Base-by-base conservation (phyloP, 257 asterid genomes). In the Vinca minor region DNA sequence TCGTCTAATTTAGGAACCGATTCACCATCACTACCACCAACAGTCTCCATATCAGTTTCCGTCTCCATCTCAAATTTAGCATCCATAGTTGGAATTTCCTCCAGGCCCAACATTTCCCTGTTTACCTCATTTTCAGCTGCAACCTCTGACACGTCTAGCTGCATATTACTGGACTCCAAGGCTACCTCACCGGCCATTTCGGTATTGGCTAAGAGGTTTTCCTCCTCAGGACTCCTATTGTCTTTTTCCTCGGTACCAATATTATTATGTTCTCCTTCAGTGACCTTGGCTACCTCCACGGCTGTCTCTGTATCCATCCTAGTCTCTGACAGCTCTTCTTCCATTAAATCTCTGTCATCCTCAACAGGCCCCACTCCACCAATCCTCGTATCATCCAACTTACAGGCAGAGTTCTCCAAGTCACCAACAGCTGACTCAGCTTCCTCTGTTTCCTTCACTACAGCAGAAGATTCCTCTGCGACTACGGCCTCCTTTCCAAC, bases 21-120 rank as follows among this genome's bases (percentile, higher is more conserved):
- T 76, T 82, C 90, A 56, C 67, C 85, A 53, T 74, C 77, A 29
- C 78, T 88, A 54, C 78, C 82, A 70, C 54, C 77, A 5, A 73
- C 72, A 48, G 74, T 76, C 74, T 83, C 91, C 78, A 75, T 49
- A 35, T 64, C 80, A 38, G 56, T 35, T 48, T 75, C 82, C 72
- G 74, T 72, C 73, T 75, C 77, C 49, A 69, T 67, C 68, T 79
- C 84, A 25, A 48, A 53, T 70, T 65, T 56, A 42, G 76, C 58
- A 28, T 81, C 74, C 25, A 71, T 77, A 0, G 58, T 77, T 44
- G 67, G 65, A 67, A 32, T 66, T 54, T 66, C 79, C 68, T 72
- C 89, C 55, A 39, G 64, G 20, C 50, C 71, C 8, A 56, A 66
- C 42, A 35, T 68, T 42, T 71, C 79, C 47, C 65, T 76, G 57